Conservation (phyloP, 768 basidiomycete species). For the Phlegmacium glaucopus region DNA sequence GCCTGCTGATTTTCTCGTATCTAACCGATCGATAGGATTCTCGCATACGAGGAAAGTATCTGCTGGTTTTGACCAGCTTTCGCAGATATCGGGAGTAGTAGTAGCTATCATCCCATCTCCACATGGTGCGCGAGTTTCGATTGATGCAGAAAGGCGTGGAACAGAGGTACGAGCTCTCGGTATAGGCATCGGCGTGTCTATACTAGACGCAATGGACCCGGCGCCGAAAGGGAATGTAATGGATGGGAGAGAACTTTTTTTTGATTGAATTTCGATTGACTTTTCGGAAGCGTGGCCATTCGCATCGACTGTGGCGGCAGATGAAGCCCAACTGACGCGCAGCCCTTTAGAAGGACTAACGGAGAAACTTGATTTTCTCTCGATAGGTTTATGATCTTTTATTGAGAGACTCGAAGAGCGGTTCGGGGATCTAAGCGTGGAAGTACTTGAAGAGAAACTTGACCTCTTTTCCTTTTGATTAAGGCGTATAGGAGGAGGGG, state of each 20-base stretch:
- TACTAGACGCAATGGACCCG: background rate
- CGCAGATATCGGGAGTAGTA: constrained; percentile 14
- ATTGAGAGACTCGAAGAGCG: constrained; percentile 2
- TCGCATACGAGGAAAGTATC: constrained; percentile 1
- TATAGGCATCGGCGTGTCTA: constrained; percentile 2
- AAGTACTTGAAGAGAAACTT: constrained; percentile 5
- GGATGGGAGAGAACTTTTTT: background rate
- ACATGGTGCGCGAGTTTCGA: constrained; percentile 15
- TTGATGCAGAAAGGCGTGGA: constrained; percentile 7
- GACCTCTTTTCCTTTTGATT: constrained; percentile 1
- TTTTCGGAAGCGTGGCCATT: constrained; percentile 14
- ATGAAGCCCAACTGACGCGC: constrained; percentile 29
- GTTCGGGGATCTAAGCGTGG: constrained; percentile 8
- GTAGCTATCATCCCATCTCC: constrained; percentile 19
- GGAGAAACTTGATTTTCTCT: constrained; percentile 12
- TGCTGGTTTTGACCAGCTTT: constrained; percentile 13
- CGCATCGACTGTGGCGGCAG: constrained; percentile 19
- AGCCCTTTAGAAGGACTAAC: constrained; percentile 11
- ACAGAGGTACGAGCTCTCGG: constrained; percentile 14
- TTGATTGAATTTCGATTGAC: constrained; percentile 9
- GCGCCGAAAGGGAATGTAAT: constrained; percentile 2
- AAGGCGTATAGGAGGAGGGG: constrained; percentile 15
- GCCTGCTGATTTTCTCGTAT: background rate
- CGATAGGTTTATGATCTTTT: constrained; percentile 1
- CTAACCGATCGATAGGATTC: background rate